A percentile compares a stretch with the other conserved stretches of the same genome.
Evolutionary conservation across 257 asterid genomes (phyloP).

Genomic region (Haberlea rhodopensis): DNA sequence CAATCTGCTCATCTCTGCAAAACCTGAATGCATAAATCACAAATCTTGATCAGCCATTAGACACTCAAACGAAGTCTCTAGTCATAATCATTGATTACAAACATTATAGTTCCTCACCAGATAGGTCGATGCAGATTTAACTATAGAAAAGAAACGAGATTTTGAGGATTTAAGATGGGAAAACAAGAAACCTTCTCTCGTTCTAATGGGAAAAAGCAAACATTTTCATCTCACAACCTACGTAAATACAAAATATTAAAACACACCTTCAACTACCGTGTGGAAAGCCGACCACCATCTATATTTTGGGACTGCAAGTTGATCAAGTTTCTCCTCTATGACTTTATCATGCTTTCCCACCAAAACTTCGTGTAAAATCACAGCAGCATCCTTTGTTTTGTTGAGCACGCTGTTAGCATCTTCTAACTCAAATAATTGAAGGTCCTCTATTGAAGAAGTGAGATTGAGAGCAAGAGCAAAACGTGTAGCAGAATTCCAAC

Average conservation of each 20-base stretch:
- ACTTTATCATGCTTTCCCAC: conserved; percentile 50
- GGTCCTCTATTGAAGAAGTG: conserved; percentile 44
- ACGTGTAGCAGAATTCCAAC: conserved; percentile 44
- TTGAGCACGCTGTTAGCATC: conserved; percentile 35
- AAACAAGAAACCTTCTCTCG: background rate
- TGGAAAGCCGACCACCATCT: conserved; percentile 71
- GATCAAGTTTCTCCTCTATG: conserved; percentile 55
- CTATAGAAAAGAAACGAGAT: background rate
- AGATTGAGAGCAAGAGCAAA: conserved; percentile 45
- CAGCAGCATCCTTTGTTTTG: conserved; percentile 54
- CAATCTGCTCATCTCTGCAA: conserved; percentile 57
- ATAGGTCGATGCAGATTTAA: no score
- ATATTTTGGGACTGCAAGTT: conserved; percentile 44
- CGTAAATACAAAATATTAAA: conserved; percentile 2
- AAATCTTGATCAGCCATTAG: conserved; percentile 21
- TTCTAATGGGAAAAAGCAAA: background rate
- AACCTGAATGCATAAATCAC: conserved; percentile 42
- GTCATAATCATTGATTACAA: background rate
- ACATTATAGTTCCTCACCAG: no score
- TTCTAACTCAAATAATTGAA: conserved; percentile 35
- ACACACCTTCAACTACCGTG: conserved; percentile 56
- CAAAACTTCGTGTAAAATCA: conserved; percentile 53
- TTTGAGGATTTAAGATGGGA: background rate
- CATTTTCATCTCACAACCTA: background rate
- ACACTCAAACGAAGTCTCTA: conserved; percentile 12